A percentile compares a stretch with the other conserved stretches of the same genome.
phyloP scores from a whole-genome alignment of 805 yeast species.

The Saturnispora serradocipensis region DNA sequence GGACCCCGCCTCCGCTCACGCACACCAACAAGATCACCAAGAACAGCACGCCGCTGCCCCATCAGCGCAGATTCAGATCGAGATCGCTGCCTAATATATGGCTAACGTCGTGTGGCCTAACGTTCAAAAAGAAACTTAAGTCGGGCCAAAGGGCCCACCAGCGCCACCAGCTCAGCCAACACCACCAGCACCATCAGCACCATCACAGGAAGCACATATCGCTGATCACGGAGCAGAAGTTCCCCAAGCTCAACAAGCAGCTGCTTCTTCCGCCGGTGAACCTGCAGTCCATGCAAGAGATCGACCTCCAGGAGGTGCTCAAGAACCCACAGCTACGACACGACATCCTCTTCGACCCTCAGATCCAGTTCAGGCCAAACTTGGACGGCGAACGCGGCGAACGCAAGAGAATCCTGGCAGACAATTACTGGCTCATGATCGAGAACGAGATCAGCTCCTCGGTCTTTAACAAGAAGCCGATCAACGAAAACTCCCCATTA shows the following conservation, averaged over 20 bases:
- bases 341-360: constrained; percentile 87
- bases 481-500: constrained; percentile 28
- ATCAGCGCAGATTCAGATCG: constrained; percentile 24
- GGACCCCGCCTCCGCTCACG: neutral
- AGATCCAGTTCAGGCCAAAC: constrained; percentile 83
- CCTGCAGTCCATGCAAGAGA: constrained; percentile 70
- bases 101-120: constrained; percentile 16
- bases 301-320: constrained; percentile 79
- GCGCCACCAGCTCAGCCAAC: neutral
- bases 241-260: constrained; percentile 7
- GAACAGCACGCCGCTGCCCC: constrained; percentile 11
- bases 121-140: neutral
- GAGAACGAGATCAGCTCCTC: constrained; percentile 51
- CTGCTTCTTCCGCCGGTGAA: constrained; percentile 66
- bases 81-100: constrained; percentile 29
- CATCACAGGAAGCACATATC: neutral
- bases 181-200: constrained; percentile 3
- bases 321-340: constrained; percentile 90
- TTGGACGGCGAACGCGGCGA: constrained; percentile 86
- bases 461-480: constrained; percentile 11
- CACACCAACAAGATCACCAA: neutral
- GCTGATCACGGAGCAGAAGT: neutral
- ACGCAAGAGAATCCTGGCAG: constrained; percentile 65
- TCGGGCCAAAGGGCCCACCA: neutral
- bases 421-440: constrained; percentile 76